These are phyloP conservation scores for Apodospora peruviana DNA, from an alignment of 495 filamentous ascomycete species.

Conservation along the genomic window DNA sequence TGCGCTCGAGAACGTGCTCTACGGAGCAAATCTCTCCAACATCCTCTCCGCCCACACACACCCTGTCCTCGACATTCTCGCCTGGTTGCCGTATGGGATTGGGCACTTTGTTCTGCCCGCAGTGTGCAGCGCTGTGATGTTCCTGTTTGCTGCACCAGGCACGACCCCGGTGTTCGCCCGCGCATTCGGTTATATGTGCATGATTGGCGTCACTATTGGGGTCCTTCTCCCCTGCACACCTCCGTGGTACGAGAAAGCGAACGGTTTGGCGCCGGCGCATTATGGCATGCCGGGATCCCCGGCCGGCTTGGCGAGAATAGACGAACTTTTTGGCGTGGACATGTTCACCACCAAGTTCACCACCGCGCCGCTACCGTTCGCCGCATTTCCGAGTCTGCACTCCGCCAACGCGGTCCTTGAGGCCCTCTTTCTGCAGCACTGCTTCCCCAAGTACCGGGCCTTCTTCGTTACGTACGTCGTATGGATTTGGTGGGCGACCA, in stretches of 20 bases:
- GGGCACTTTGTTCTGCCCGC: conserved; percentile 80
- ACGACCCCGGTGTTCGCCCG: conserved; percentile 78
- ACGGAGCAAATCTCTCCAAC: conserved; percentile 92
- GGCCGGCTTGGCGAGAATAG: conserved; percentile 82
- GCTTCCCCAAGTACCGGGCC: conserved; percentile 73
- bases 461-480: conserved; percentile 74
- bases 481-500: conserved; percentile 98
- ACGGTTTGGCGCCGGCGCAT: conserved; percentile 79
- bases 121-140: conserved; percentile 69
- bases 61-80: conserved; percentile 74
- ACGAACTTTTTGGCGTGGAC: conserved; percentile 80
- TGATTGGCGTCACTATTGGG: conserved; percentile 79
- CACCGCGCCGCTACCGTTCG: conserved; percentile 86
- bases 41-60: conserved; percentile 85
- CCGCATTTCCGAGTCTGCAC: conserved; percentile 89
- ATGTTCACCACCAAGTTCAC: conserved; percentile 88
- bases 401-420: conserved; percentile 80
- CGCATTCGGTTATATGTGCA: conserved; percentile 87
- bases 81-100: conserved; percentile 90
- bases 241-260: conserved; percentile 90
- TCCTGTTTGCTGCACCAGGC: conserved; percentile 81
- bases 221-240: conserved; percentile 87
- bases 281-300: conserved; percentile 85
- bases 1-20: conserved; percentile 93
- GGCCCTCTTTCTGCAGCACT: conserved; percentile 85